Percentiles rank a stretch among this genome's conserved stretches.
Conservation (phyloP, 139 green algal genomes). For the Chlamydomonas sphaeroides region DNA sequence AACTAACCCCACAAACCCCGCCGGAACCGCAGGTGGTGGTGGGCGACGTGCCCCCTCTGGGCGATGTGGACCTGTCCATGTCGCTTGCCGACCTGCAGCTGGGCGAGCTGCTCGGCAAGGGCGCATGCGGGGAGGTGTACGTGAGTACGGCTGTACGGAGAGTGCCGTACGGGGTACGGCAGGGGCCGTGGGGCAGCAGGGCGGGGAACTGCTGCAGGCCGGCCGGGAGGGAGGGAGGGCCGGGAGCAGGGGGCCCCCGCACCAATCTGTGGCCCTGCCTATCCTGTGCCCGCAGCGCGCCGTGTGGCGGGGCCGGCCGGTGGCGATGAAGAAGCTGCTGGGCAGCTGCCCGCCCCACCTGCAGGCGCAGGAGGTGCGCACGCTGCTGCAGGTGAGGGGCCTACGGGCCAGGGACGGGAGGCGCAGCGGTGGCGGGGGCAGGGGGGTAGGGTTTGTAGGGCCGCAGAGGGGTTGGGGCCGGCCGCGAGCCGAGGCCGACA, state of each 20-base stretch:
- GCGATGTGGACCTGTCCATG: slow-evolving; percentile 22
- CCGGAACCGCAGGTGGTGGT: slow-evolving; percentile 32
- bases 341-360: neutral
- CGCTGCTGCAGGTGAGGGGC: slow-evolving; percentile 12
- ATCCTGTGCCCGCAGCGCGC: neutral
- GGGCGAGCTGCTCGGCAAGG: neutral
- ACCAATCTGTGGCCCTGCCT: too few species aligned
- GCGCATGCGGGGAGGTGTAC: slow-evolving; percentile 17
- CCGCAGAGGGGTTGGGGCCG: too few species aligned
- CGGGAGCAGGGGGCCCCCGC: too few species aligned
- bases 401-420: neutral
- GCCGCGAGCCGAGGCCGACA: too few species aligned
- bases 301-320: slow-evolving; percentile 4
- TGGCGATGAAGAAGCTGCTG: slow-evolving; percentile 25
- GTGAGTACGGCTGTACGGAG: slow-evolving; percentile 6
- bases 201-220: too few species aligned
- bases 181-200: too few species aligned
- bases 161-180: too few species aligned
- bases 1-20: too few species aligned
- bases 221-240: too few species aligned
- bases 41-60: neutral
- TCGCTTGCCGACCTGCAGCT: slow-evolving; percentile 9
- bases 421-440: neutral
- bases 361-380: slow-evolving; percentile 16
- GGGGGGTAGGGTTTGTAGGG: too few species aligned